phyloP scores from a whole-genome alignment of 768 basidiomycete species.

The Lanmaoa rubissima region DNA sequence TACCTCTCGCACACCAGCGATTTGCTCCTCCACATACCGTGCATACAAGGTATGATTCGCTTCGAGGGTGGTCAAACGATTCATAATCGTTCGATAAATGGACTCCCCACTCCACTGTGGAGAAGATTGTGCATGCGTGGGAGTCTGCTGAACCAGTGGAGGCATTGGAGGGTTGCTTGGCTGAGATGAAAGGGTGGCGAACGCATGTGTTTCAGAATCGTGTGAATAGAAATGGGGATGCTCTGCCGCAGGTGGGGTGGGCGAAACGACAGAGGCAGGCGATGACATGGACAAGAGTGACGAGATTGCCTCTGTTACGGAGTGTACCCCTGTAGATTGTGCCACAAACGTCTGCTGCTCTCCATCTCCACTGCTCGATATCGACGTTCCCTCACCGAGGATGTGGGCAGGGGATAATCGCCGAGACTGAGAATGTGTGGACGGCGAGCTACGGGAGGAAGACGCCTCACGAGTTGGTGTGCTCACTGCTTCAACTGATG shows the following conservation, averaged over 20 bases:
- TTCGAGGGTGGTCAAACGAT: slow-evolving; percentile 82
- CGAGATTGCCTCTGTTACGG: slow-evolving; percentile 26
- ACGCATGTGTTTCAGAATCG: slow-evolving; percentile 3
- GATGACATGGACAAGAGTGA: slow-evolving; percentile 12
- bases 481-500: neutral
- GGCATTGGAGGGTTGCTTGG: slow-evolving; percentile 1
- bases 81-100: slow-evolving; percentile 96
- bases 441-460: neutral
- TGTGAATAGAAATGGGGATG: neutral
- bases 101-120: slow-evolving; percentile 65
- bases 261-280: slow-evolving; percentile 1
- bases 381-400: neutral
- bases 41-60: slow-evolving; percentile 82
- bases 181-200: slow-evolving; percentile 3
- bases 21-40: slow-evolving; percentile 89
- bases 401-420: neutral
- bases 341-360: neutral
- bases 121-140: slow-evolving; percentile 1
- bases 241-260: neutral
- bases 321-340: slow-evolving; percentile 2
- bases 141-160: slow-evolving; percentile 1
- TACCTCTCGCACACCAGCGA: slow-evolving; percentile 67
- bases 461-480: neutral
- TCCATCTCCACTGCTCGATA: neutral
- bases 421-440: neutral